These are phyloP conservation scores for Globisporangium acanthophoron DNA, from an alignment of 352 stramenopile genomes.

Conservation along the genomic window DNA sequence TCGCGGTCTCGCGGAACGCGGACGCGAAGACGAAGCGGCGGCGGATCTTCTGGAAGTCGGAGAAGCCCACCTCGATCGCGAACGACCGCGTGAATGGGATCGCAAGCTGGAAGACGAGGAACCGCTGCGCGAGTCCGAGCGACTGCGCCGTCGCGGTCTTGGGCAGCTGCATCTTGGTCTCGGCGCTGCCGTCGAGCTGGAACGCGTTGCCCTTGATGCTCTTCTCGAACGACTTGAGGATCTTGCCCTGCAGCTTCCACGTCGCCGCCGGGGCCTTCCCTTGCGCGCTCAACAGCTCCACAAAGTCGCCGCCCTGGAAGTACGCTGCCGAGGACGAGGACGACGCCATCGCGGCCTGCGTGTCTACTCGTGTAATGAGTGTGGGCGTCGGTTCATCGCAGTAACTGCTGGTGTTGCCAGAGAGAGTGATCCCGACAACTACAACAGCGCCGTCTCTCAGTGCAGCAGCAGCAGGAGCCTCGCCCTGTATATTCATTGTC, in stretches of 20 bases:
- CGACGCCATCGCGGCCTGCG: background rate
- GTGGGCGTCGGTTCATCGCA: no score
- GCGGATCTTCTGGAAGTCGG: slow-evolving; percentile 66
- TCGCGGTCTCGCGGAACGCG: slow-evolving; percentile 65
- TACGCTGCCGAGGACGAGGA: slow-evolving; percentile 20
- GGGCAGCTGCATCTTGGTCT: slow-evolving; percentile 80
- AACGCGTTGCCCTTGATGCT: slow-evolving; percentile 72
- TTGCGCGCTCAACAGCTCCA: slow-evolving; percentile 78
- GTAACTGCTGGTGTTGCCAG: no score
- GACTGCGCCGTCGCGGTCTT: slow-evolving; percentile 35
- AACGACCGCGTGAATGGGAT: slow-evolving; percentile 64
- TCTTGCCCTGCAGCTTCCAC: slow-evolving; percentile 77
- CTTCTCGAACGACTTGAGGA: slow-evolving; percentile 80
- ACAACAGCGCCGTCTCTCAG: no score
- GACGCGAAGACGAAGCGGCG: slow-evolving; percentile 73
- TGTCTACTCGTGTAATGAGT: no score
- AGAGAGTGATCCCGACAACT: no score
- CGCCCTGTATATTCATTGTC: background rate
- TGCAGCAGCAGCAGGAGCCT: no score
- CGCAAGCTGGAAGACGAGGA: slow-evolving; percentile 61
- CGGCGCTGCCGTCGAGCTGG: slow-evolving; percentile 61
- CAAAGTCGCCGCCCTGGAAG: slow-evolving; percentile 76
- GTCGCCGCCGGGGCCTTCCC: slow-evolving; percentile 58
- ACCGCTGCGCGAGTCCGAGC: slow-evolving; percentile 66
- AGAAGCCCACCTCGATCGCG: slow-evolving; percentile 73